Evolutionary conservation across 2,329 filamentous ascomycete genomes (phyloP), one percentile per base, ranked within the genome.

Genomic region (Sporothrix sp.): DNA sequence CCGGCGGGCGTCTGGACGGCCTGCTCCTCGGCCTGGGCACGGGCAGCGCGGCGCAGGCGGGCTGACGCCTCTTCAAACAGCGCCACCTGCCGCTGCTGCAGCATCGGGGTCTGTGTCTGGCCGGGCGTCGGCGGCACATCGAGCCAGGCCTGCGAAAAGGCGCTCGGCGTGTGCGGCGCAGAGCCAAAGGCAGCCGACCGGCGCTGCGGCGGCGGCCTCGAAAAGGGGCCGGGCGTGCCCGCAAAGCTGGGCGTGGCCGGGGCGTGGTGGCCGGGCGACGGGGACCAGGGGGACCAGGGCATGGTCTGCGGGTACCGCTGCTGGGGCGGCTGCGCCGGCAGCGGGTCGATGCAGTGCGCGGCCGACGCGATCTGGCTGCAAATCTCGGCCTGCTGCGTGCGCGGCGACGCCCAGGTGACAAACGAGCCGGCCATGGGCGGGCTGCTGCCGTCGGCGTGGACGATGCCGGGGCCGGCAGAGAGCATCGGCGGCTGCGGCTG

Each of bases 361-460:
- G 50, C 28, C 7, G 9, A 27, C 16, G 18, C 35, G 14, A 57
- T 50, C 2, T 49, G 35, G 16, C 32, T 47, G 35, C n/a, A 36
- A 21, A 54, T 50, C 5, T 51, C 48, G n/a, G 44, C 49, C 9
- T 38, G 28, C 21, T 52, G 53, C 1, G 55, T 52, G 3, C 39
- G 49, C 5, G 56, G 58, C 9, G 58, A 59, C 10, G 47, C 50
- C 58, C 58, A 60, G 1, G 58, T 56, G 7, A 58, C 53, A 33
- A 48, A 56, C 1, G 54, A 52, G 35, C 51, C 48, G 7, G 44
- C 20, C 28, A 27, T 20, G 32, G 35, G 30, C 11, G 37, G 35
- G 2, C 18, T 33, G 20, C 13, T 35, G 36, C 27, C 13, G 28
- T 33, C 42, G 36, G 28, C 28, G 21, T 51, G 47, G 28, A 47